Evolutionary conservation across 352 stramenopile species (phyloP), one percentile per base, ranked within the genome.

Genomic region (Globisporangium solare): DNA sequence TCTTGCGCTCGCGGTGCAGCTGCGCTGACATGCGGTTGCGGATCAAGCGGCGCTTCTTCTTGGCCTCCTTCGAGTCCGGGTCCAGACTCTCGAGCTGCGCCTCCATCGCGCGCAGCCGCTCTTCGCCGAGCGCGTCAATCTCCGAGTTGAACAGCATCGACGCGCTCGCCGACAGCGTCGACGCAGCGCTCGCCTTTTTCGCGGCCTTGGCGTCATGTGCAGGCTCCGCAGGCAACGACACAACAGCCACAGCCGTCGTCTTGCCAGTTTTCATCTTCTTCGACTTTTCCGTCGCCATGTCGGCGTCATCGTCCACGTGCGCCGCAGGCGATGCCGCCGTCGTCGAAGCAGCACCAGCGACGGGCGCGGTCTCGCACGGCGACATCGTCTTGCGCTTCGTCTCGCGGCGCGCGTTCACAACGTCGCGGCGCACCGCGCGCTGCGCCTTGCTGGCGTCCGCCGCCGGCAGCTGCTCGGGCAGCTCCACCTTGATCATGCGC

Each of bases 1-100:
- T 94, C 68, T 94, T 94, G 56, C 85, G 85, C 57, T 94, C 85
- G 22, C 85, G 82, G 57, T 94, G 85, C 37, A 94, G 74, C 58
- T 94, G 85, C 17, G 85, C 85, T 54, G 82, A 92, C 85, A 94
- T 94, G 70, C 85, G 85, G 61, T 94, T 94, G 46, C 85, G 85
- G 45, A 94, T 94, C 6, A 94, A 59, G 6, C 85, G 80, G 20
- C 85, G 82, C 69, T 94, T 94, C 73, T 94, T 94, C 77, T 94
- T 94, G 52, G 85, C 83, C 56, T 94, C 85, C 56, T 94, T 94
- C 55, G 85, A 94, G 61, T 94, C 85, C 8, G 85, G 81, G 50
- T 94, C 83, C 46, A 94, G 64, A 49, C 79, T 84, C 61, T 92
- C 78, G 17, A 94, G 67, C 60, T 94, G 85, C 31, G 82, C 75